Percentiles rank a stretch among this genome's conserved stretches.
Evolutionary conservation across 2,329 filamentous ascomycete species (phyloP).

Genomic region (Penicillium sclerotiorum): DNA sequence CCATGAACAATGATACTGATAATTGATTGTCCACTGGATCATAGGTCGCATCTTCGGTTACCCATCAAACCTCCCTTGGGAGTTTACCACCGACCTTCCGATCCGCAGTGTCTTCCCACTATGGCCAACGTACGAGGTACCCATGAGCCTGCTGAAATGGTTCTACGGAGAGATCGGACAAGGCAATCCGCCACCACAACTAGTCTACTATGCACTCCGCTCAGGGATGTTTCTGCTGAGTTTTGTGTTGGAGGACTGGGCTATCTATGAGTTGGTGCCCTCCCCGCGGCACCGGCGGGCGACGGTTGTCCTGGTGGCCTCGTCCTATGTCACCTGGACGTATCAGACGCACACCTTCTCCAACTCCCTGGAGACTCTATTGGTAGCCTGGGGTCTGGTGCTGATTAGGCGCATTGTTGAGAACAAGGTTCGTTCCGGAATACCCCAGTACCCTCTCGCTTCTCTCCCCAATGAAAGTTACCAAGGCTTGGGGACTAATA

Average conservation of each 20-base stretch:
- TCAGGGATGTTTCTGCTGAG: conserved; percentile 91
- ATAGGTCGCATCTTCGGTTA: conserved; percentile 93
- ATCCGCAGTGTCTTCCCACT: conserved; percentile 95
- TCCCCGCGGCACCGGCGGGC: conserved; percentile 70
- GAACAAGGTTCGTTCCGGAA: conserved; percentile 61
- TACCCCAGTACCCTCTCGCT: background rate
- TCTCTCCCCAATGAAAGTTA: too few species aligned
- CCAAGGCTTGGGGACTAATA: conserved; percentile 4
- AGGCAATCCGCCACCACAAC: conserved; percentile 73
- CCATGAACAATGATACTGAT: conserved; percentile 4
- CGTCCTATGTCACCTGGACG: conserved; percentile 98
- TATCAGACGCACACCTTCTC: conserved; percentile 98
- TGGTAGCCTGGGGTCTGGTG: conserved; percentile 91
- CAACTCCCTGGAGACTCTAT: conserved; percentile 91
- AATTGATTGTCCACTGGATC: background rate
- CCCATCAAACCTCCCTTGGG: conserved; percentile 88
- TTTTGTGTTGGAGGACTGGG: conserved; percentile 98
- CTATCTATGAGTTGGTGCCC: conserved; percentile 84
- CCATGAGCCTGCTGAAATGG: conserved; percentile 91
- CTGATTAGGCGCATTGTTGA: conserved; percentile 83
- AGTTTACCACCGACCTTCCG: conserved; percentile 84
- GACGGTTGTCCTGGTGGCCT: conserved; percentile 83
- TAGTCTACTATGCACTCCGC: conserved; percentile 86
- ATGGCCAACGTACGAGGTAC: conserved; percentile 92
- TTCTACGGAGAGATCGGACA: conserved; percentile 83